A percentile compares a stretch with the other conserved stretches of the same genome.
Conservation (phyloP, 2,329 filamentous ascomycete genomes). For the Alternaria dauci region DNA sequence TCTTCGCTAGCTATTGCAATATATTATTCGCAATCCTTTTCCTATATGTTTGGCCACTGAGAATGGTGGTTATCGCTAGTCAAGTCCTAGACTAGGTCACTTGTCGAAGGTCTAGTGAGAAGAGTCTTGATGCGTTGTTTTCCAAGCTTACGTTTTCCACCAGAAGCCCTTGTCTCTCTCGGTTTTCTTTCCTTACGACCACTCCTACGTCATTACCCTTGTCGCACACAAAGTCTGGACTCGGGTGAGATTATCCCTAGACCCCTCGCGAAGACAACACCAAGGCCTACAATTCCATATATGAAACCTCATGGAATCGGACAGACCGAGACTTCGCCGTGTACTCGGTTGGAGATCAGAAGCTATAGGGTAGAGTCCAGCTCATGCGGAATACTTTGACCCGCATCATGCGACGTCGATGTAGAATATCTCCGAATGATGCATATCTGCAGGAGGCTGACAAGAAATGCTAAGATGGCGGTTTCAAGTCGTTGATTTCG, state of each 20-base stretch:
- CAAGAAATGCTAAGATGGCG: not conserved
- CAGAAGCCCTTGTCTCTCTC: no score
- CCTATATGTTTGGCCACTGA: not conserved
- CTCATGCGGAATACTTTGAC: not conserved
- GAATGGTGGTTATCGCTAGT: not conserved
- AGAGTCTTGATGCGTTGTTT: no score
- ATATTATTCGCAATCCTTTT: not conserved
- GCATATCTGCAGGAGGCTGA: not conserved
- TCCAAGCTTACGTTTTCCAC: slow-evolving; percentile 9
- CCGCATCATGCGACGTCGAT: not conserved
- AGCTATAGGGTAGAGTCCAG: not conserved
- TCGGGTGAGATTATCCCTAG: slow-evolving; percentile 68
- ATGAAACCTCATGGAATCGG: not conserved
- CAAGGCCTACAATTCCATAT: slow-evolving; percentile 65
- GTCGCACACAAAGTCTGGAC: slow-evolving; percentile 51
- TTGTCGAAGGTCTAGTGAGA: not conserved
- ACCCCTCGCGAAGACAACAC: slow-evolving; percentile 77
- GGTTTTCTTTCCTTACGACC: not conserved
- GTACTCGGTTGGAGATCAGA: not conserved
- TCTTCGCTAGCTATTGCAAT: not conserved
- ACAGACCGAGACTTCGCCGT: not conserved
- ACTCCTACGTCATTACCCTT: slow-evolving; percentile 12
- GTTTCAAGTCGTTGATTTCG: not conserved
- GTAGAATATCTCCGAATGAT: not conserved
- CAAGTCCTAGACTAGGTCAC: not conserved